Evolutionary conservation across 2,329 filamentous ascomycete genomes (phyloP), one percentile per base, ranked within the genome.

Genomic region (Taxawa tesnikishii): DNA sequence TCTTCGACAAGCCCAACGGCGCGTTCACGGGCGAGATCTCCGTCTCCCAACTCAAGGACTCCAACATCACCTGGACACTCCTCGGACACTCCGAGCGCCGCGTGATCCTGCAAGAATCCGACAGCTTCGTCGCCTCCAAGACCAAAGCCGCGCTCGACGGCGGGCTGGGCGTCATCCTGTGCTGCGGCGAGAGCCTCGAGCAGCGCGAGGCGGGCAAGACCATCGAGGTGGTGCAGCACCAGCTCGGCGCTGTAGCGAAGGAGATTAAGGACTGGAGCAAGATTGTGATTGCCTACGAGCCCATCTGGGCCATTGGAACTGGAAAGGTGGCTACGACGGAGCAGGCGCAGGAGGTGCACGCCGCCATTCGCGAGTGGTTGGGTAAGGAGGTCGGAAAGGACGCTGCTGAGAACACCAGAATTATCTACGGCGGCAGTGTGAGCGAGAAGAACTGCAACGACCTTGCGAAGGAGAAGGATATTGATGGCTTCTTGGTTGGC

Each of bases 391-490:
- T 87, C 48, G 83, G 92, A 43, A 65, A 73, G 53, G 70, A 81
- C 56, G 83, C 80, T 36, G 75, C 85, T 28, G 84, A 93, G 43
- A 75, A 80, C 65, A 94, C 87, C 40, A 76, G 90, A 50, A 83
- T 98, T 58, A 79, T 98, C 56, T 98, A 98, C 63, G 90, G 90
- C 46, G 90, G 90, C 55, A 90, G 81, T 51, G 90, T 98, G 51
- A 92, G 72, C 57, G 90, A 94, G 73, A 94, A 94, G 81, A 98
- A 98, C 76, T 92, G 83, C 72, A 74, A 70, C 54, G 88, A 96
- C 43, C 73, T 98, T 50, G 76, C 81, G 58, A 88, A 85, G 70
- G 76, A 96, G 74, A 59, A 74, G 43, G 90, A 98, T 62, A 94
- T 98, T 59, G 90, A 98, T 61, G 90, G 90, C 38, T 96, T 96